Evolutionary conservation across 2,329 filamentous ascomycete genomes (phyloP).

Genomic region (Xylaria sp.): DNA sequence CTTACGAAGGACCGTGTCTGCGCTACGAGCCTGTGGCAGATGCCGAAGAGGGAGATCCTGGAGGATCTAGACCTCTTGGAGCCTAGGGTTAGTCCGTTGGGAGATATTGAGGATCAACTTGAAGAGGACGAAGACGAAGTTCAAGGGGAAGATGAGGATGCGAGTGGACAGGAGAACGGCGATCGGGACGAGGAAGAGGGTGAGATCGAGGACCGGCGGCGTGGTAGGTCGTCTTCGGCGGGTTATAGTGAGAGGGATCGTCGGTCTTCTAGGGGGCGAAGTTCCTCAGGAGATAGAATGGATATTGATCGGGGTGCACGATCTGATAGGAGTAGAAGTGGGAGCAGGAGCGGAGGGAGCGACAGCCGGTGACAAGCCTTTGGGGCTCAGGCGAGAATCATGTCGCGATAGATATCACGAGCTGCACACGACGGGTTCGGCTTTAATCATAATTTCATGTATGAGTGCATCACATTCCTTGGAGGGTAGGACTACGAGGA

Average conservation of each 20-base stretch:
- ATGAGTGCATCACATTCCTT: background rate
- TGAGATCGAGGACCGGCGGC: conserved; percentile 27
- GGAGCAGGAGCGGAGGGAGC: conserved; percentile 29
- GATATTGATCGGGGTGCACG: conserved; percentile 53
- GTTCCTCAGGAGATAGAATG: conserved; percentile 53
- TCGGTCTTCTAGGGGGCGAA: conserved; percentile 40
- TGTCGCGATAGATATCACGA: background rate
- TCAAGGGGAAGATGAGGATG: conserved; percentile 42
- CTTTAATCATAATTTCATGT: background rate
- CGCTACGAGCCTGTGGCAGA: conserved; percentile 90
- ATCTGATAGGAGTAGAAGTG: conserved; percentile 28
- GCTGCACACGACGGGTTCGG: background rate
- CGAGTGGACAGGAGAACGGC: background rate
- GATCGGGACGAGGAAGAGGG: conserved; percentile 39
- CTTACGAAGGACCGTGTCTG: conserved; percentile 90
- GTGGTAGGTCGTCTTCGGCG: conserved; percentile 21
- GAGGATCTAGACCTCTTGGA: conserved; percentile 92
- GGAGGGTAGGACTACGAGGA: background rate
- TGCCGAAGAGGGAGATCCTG: conserved; percentile 82
- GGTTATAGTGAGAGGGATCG: conserved; percentile 34
- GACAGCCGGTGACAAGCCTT: conserved; percentile 27
- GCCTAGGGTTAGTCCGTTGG: conserved; percentile 83
- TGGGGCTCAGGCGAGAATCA: background rate
- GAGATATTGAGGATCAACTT: conserved; percentile 78
- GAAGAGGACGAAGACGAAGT: conserved; percentile 51